Percentiles rank a stretch among this genome's conserved stretches.
Conservation (phyloP, 306 rosid species). For the Leucaena leucocephala region DNA sequence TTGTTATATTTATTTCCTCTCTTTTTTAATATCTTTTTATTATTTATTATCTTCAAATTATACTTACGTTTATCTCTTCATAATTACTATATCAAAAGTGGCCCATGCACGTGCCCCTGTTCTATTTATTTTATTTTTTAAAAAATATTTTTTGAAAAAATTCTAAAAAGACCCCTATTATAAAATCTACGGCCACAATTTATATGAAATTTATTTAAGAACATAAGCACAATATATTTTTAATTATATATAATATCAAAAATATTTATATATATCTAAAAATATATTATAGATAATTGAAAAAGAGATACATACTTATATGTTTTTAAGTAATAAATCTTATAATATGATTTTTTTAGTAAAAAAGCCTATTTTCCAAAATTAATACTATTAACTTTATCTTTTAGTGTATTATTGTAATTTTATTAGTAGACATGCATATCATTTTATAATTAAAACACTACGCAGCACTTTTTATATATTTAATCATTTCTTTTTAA, state of each 20-base stretch:
- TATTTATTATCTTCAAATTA: background rate
- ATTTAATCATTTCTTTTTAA: background rate
- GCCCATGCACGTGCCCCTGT: conserved; percentile 49
- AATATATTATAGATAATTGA: too few species aligned
- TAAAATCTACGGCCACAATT: too few species aligned
- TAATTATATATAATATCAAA: too few species aligned
- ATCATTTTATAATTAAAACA: background rate
- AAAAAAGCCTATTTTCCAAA: background rate
- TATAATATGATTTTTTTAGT: too few species aligned
- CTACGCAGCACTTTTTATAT: background rate
- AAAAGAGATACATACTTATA: too few species aligned
- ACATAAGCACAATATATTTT: too few species aligned
- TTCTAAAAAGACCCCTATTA: too few species aligned
- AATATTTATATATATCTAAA: too few species aligned
- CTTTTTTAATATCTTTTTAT: background rate
- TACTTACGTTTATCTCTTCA: conserved; percentile 23
- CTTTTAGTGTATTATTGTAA: conserved; percentile 27
- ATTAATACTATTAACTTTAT: background rate
- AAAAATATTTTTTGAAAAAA: too few species aligned
- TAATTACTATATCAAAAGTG: conserved; percentile 30
- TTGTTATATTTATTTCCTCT: conserved; percentile 22
- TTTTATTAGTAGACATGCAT: background rate
- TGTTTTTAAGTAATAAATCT: too few species aligned
- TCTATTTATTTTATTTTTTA: background rate
- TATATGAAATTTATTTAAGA: too few species aligned